These are phyloP conservation scores for Sungouiella blattae DNA, from an alignment of 805 yeast genomes.

Conservation along the genomic window DNA sequence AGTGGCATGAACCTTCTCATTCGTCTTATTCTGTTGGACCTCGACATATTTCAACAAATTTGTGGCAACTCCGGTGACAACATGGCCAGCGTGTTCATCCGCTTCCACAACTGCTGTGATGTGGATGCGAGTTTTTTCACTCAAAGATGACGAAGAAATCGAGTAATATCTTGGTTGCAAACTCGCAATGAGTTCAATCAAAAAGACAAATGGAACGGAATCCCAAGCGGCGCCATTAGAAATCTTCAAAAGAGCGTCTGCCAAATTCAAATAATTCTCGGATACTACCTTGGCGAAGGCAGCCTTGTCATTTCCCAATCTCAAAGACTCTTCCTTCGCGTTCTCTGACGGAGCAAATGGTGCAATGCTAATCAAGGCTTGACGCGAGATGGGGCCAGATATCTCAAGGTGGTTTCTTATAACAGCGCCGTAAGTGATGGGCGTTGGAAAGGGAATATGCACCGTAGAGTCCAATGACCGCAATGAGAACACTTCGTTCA, in stretches of 20 bases:
- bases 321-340: constrained; percentile 45
- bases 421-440: constrained; percentile 86
- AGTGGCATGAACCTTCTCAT: constrained; percentile 43
- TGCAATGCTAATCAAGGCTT: constrained; percentile 65
- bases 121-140: constrained; percentile 71
- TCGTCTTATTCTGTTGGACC: constrained; percentile 46
- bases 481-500: constrained; percentile 57
- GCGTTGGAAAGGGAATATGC: constrained; percentile 62
- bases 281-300: constrained; percentile 65
- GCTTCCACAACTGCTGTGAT: constrained; percentile 92
- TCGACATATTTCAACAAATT: constrained; percentile 77
- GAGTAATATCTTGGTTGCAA: constrained; percentile 95
- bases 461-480: constrained; percentile 69
- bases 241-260: constrained; percentile 64
- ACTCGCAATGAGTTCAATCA: constrained; percentile 76
- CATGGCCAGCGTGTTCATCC: constrained; percentile 26
- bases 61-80: constrained; percentile 85
- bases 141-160: constrained; percentile 82
- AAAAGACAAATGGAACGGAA: constrained; percentile 75
- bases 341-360: constrained; percentile 76
- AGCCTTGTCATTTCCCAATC: constrained; percentile 65
- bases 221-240: constrained; percentile 71
- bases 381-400: constrained; percentile 91
- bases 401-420: constrained; percentile 87
- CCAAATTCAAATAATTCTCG: constrained; percentile 59